phyloP scores from a whole-genome alignment of 257 asterid species.

The Nicotiana knightiana region DNA sequence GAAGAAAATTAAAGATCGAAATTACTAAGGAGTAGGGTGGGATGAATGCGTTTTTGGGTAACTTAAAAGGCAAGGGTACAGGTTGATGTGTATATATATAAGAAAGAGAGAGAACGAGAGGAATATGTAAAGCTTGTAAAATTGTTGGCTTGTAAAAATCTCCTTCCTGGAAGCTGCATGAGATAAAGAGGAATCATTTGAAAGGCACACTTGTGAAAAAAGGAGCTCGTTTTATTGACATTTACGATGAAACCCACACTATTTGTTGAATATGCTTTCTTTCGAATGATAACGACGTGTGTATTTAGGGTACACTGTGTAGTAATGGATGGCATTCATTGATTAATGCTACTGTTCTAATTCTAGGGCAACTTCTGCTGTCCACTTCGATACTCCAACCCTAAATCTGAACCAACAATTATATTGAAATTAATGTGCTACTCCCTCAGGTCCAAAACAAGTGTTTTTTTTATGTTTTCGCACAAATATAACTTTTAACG shows the following conservation, averaged over 20 bases:
- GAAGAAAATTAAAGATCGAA: background rate
- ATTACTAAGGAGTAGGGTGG: too few relatives aligned
- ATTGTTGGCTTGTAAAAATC: conserved; percentile 5
- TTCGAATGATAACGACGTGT: background rate
- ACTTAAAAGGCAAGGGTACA: background rate
- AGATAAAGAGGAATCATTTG: conserved; percentile 6
- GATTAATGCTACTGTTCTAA: background rate
- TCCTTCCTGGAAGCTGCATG: conserved; percentile 25
- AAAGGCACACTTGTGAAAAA: background rate
- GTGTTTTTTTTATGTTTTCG: too few relatives aligned
- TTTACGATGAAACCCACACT: background rate
- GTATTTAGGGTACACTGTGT: background rate
- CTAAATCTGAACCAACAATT: background rate
- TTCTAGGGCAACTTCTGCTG: background rate
- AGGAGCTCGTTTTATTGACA: background rate
- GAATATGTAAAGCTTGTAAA: background rate
- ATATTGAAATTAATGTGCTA: too few relatives aligned
- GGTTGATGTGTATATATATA: background rate
- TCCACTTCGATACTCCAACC: background rate
- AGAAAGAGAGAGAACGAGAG: background rate
- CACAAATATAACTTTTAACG: too few relatives aligned
- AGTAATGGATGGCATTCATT: background rate
- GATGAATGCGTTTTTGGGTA: too few relatives aligned
- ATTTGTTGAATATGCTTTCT: background rate
- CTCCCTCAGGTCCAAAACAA: too few relatives aligned